phyloP scores from a whole-genome alignment of 176 grass and related monocot species.

The Triticum timopheevii region DNA sequence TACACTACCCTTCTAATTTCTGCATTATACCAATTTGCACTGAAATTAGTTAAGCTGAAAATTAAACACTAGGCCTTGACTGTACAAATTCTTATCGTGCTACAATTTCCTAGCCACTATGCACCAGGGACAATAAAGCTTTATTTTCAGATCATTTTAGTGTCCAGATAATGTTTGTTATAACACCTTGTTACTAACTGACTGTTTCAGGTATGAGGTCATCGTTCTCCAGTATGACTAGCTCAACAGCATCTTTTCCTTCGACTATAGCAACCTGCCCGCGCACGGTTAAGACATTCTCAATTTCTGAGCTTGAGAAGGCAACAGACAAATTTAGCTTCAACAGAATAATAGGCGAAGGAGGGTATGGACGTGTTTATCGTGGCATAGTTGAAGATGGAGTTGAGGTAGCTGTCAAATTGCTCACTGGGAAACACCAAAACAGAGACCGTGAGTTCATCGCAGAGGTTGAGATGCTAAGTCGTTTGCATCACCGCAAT shows the following conservation, averaged over 20 bases:
- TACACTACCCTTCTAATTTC: neutral
- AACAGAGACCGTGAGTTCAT: conserved; percentile 83
- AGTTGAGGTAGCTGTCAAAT: conserved; percentile 84
- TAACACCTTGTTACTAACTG: neutral
- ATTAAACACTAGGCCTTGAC: neutral
- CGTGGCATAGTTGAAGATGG: conserved; percentile 55
- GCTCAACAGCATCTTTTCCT: conserved; percentile 62
- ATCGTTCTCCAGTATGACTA: conserved; percentile 57
- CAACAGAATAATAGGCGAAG: conserved; percentile 75
- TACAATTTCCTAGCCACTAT: neutral
- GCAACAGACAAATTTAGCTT: conserved; percentile 84
- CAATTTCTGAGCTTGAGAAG: conserved; percentile 75
- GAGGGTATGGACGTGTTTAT: conserved; percentile 93
- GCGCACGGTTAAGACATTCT: conserved; percentile 71
- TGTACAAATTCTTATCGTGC: neutral
- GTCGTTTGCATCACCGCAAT: conserved; percentile 94
- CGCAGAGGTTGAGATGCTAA: conserved; percentile 95
- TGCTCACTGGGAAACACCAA: conserved; percentile 83
- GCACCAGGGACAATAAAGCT: neutral
- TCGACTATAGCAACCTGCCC: conserved; percentile 61
- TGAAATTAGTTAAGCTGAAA: neutral
- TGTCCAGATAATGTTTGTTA: neutral
- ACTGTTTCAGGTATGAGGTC: conserved; percentile 52
- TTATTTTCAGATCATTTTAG: neutral
- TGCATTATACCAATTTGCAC: neutral